Base-by-base conservation (phyloP, 345 rosid species). In the Linum usitatissimum region DNA sequence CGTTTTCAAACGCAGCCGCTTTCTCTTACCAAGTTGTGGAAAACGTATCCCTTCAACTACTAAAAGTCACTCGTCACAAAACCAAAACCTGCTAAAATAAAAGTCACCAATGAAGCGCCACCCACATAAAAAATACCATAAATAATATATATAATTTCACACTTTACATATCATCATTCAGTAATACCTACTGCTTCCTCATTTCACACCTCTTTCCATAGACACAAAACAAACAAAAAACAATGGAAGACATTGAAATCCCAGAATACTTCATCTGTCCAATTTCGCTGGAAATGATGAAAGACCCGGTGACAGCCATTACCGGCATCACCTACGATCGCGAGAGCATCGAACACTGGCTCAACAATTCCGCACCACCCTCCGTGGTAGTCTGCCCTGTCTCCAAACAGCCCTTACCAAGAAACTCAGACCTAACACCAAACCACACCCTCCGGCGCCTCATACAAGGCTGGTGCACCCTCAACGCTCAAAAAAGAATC, bases 261-360 rank as follows among this genome's bases (percentile, higher is more conserved):
- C 90, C 90, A 13, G 68, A 36, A 28, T 84, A 68, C 70, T 84
- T 80, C 66, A 12, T 80, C 18, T 84, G 90, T 42, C 90, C 85
- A 30, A 82, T 84, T 23, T 84, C 90, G 3, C 76, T 84, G 0
- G 81, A 84, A 23, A 74, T 82, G 76, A 78, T 84, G 81, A 77
- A 61, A 61, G 86, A 82, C 61, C 86, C 90, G 3, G 90, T 84
- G n/a, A 84, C 85, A 4, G 71, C 84, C 18, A 53, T 78, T 28
- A 78, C 86, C 3, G 85, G 90, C 36, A 84, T 84, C 62, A 80
- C 86, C 9, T 84, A 84, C 63, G 85, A 84, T 19, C 73, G 85
- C 0, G 77, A 78, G 31, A 79, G 83, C 83, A 81, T 82, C 55
- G 90, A 84, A 64, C 48, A 71, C 4, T 84, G 90, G 90, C 21